These are phyloP conservation scores for Taiozyma sp. DNA, from an alignment of 1,139 yeast genomes.

Conservation along the genomic window DNA sequence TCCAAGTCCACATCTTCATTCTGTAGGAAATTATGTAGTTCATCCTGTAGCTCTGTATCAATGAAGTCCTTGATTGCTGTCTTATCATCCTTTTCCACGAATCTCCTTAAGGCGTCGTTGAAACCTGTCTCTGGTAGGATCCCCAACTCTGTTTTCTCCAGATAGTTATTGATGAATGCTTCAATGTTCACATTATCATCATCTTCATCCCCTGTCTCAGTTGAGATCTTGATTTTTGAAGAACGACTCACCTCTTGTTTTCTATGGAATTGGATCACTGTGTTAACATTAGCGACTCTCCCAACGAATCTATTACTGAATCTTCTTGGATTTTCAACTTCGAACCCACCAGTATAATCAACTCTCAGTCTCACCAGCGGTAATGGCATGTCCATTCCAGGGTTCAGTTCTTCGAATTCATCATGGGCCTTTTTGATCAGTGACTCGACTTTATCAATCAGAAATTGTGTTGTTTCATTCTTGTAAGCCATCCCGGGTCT, in stretches of 20 bases:
- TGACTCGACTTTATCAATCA: conserved; percentile 59
- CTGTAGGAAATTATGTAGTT: conserved; percentile 51
- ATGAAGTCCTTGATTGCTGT: conserved; percentile 65
- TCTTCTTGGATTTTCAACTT: conserved; percentile 85
- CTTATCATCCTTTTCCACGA: conserved; percentile 82
- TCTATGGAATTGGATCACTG: conserved; percentile 71
- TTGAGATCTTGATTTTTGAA: conserved; percentile 9
- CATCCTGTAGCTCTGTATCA: conserved; percentile 58
- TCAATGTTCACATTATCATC: conserved; percentile 42
- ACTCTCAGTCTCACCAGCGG: conserved; percentile 83
- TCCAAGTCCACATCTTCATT: conserved; percentile 32
- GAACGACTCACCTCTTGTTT: conserved; percentile 30
- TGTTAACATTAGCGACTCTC: conserved; percentile 82
- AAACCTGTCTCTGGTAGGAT: conserved; percentile 77
- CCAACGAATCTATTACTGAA: conserved; percentile 92
- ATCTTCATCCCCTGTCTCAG: conserved; percentile 22
- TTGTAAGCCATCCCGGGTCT: conserved; percentile 63
- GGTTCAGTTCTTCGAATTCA: conserved; percentile 42
- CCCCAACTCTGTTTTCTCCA: conserved; percentile 59
- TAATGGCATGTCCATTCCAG: conserved; percentile 43
- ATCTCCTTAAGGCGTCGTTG: conserved; percentile 65
- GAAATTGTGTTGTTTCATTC: conserved; percentile 55
- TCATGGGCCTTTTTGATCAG: conserved; percentile 57
- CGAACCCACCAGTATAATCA: conserved; percentile 87
- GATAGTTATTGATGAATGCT: conserved; percentile 53